Percentiles rank a stretch among this genome's conserved stretches.
Evolutionary conservation across 73 alveolate species (phyloP).

Genomic region (Durusdinium trenchii): DNA sequence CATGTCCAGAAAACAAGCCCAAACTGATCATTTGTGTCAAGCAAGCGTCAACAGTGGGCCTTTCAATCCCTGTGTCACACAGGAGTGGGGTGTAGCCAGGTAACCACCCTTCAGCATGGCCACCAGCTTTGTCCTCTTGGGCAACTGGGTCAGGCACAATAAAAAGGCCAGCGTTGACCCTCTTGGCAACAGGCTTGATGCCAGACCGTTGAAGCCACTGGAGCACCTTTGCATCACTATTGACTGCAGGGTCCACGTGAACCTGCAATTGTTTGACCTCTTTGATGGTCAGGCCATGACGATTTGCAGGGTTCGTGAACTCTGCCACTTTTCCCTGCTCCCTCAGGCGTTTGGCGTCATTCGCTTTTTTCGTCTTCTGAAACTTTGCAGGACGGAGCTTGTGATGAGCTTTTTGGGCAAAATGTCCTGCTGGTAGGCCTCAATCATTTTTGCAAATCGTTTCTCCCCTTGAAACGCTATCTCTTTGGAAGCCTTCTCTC

Average conservation of each 20-base stretch:
- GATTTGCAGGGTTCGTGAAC: background rate
- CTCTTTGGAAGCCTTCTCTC: background rate
- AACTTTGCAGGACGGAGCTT: background rate
- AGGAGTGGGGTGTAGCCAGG: background rate
- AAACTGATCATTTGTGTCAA: too few relatives aligned
- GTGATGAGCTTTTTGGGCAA: background rate
- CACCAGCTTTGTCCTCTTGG: background rate
- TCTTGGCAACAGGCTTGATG: background rate
- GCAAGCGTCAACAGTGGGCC: too few relatives aligned
- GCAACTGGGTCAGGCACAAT: background rate
- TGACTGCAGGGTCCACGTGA: background rate
- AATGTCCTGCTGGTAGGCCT: background rate
- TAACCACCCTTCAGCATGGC: background rate
- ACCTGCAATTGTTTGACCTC: background rate
- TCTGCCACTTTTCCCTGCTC: background rate
- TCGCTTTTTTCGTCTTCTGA: background rate
- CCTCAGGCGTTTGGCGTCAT: too few relatives aligned
- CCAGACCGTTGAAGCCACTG: background rate
- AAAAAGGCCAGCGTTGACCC: background rate
- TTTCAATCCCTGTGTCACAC: too few relatives aligned
- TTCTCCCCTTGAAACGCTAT: background rate
- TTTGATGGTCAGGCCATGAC: background rate
- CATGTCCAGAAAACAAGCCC: too few relatives aligned
- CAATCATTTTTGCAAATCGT: background rate
- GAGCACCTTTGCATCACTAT: background rate